Conservation (phyloP, 2,329 filamentous ascomycete species). For the Fusarium staphyleae region DNA sequence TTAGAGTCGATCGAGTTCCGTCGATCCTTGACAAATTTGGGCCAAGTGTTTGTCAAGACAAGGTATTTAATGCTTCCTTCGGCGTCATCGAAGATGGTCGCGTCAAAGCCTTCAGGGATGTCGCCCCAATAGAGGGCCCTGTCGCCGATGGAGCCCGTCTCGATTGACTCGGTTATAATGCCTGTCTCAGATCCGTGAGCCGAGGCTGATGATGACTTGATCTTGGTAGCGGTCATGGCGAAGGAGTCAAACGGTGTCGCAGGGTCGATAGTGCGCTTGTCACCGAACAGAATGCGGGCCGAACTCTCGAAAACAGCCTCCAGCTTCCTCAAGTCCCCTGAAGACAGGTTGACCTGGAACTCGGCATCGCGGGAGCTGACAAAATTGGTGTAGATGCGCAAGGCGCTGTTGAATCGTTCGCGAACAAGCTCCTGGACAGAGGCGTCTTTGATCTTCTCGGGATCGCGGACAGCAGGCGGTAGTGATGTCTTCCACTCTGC, state of each 20-base stretch:
- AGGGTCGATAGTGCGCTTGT: slow-evolving; percentile 49
- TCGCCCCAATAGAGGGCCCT: slow-evolving; percentile 50
- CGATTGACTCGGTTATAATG: slow-evolving; percentile 29
- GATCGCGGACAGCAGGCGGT: slow-evolving; percentile 35
- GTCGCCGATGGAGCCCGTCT: slow-evolving; percentile 33
- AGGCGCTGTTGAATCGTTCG: slow-evolving; percentile 64
- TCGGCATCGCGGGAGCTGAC: slow-evolving; percentile 54
- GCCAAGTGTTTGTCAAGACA: slow-evolving; percentile 74
- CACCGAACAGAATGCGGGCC: slow-evolving; percentile 54
- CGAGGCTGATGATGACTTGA: slow-evolving; percentile 30
- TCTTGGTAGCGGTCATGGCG: slow-evolving; percentile 33
- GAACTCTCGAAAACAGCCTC: slow-evolving; percentile 64
- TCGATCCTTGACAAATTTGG: slow-evolving; percentile 60
- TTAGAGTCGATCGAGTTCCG: slow-evolving; percentile 45
- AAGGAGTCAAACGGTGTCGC: slow-evolving; percentile 54
- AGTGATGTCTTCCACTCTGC: slow-evolving; percentile 51
- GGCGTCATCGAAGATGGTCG: slow-evolving; percentile 65
- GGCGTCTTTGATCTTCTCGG: slow-evolving; percentile 31
- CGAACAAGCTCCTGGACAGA: slow-evolving; percentile 48
- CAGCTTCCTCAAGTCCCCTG: slow-evolving; percentile 60
- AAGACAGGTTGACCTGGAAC: slow-evolving; percentile 72
- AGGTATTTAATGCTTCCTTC: slow-evolving; percentile 70
- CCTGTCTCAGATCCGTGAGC: slow-evolving; percentile 36
- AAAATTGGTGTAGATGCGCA: slow-evolving; percentile 49
- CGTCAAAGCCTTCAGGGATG: slow-evolving; percentile 60